phyloP scores from a whole-genome alignment of 1,139 yeast genomes.

The Yamadazyma buinensis region DNA sequence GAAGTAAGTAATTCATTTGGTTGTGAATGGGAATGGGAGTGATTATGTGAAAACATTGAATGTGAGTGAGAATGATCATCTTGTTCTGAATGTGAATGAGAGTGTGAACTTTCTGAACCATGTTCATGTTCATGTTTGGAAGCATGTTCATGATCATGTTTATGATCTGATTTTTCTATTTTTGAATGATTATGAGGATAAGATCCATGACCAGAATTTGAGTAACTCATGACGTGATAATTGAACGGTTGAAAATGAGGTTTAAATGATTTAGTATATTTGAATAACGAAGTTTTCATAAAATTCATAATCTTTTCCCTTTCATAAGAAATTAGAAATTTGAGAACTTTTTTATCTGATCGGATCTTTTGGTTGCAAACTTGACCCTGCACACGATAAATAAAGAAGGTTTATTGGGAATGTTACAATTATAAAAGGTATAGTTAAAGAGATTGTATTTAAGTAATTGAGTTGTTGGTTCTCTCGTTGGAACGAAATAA shows the following conservation, averaged over 20 bases:
- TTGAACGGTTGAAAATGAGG: not conserved
- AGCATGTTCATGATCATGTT: not conserved
- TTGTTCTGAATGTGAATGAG: conserved; percentile 1
- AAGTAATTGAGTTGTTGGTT: no score
- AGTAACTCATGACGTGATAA: not conserved
- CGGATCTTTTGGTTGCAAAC: conserved; percentile 3
- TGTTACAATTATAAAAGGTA: no score
- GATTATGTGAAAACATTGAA: conserved; percentile 10
- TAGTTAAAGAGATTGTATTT: no score
- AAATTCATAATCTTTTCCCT: conserved; percentile 2
- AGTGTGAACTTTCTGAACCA: not conserved
- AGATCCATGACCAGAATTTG: not conserved
- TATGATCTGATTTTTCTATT: no score
- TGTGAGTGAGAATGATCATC: conserved; percentile 7
- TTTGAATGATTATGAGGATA: no score
- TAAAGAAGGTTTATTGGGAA: no score
- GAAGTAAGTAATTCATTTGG: conserved; percentile 42
- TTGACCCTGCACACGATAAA: no score
- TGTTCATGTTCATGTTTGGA: conserved; percentile 1
- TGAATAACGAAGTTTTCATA: conserved; percentile 1
- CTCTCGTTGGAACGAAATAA: no score
- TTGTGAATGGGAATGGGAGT: conserved; percentile 22
- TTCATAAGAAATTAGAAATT: no score
- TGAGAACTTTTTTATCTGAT: conserved; percentile 1
- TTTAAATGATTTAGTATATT: conserved; percentile 1